These are phyloP conservation scores for Pseudopediastrum boryanum DNA, from an alignment of 139 green algal species.

Conservation along the genomic window DNA sequence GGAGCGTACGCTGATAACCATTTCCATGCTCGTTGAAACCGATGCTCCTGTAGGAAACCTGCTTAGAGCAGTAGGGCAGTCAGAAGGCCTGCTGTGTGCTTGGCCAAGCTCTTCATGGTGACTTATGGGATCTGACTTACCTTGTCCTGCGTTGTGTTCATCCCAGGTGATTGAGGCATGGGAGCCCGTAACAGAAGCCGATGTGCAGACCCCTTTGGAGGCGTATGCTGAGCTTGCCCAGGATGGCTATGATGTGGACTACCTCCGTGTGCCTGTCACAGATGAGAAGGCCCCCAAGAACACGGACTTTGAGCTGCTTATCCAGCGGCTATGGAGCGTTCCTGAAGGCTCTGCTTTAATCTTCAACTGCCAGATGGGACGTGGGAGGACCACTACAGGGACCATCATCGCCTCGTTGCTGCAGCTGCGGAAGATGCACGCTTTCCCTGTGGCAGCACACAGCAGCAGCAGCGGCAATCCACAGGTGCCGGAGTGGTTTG, in stretches of 20 bases:
- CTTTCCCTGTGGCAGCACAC: constrained; percentile 36
- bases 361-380: constrained; percentile 98
- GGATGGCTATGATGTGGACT: constrained; percentile 74
- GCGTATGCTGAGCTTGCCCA: constrained; percentile 70
- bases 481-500: constrained; percentile 58
- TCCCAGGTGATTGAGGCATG: constrained; percentile 37
- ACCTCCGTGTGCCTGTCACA: constrained; percentile 90
- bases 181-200: constrained; percentile 80
- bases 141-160: too few species aligned
- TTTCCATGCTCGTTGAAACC: too few species aligned
- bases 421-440: constrained; percentile 59
- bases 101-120: too few species aligned
- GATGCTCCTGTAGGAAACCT: too few species aligned
- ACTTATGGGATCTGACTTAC: too few species aligned
- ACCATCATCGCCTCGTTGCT: constrained; percentile 93
- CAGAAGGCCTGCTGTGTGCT: too few species aligned
- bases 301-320: constrained; percentile 69
- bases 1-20: too few species aligned
- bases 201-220: constrained; percentile 92
- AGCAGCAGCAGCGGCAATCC: constrained; percentile 3
- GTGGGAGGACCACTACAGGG: constrained; percentile 85
- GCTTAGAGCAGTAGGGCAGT: too few species aligned
- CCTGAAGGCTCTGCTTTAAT: constrained; percentile 72
- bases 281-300: constrained; percentile 97
- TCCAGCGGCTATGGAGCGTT: constrained; percentile 68